A percentile compares a stretch with the other conserved stretches of the same genome.
These are phyloP conservation scores for Nicotiana tabacum DNA, from an alignment of 257 asterid genomes.

Conservation along the genomic window DNA sequence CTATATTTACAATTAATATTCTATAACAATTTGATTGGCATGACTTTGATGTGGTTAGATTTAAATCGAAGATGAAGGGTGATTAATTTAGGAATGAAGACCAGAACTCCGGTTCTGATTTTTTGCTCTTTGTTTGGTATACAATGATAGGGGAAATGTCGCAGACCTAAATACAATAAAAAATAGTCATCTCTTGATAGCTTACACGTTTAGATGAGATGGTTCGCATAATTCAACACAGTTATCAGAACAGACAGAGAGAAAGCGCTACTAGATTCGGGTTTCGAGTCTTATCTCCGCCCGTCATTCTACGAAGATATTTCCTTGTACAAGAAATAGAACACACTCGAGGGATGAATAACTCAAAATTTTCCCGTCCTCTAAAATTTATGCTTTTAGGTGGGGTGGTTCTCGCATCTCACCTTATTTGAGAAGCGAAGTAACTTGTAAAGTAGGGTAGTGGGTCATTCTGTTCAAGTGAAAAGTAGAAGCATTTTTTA, in stretches of 20 bases:
- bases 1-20: no score
- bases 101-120: background rate
- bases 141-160: background rate
- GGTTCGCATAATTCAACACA: no score
- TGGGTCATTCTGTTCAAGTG: no score
- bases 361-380: background rate
- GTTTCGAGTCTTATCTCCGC: background rate
- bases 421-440: background rate
- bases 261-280: no score
- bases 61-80: background rate
- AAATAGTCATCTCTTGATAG: no score
- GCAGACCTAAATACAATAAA: no score
- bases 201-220: no score
- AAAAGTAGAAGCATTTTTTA: background rate
- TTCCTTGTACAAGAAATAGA: background rate
- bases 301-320: background rate
- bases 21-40: background rate
- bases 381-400: background rate
- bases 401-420: background rate
- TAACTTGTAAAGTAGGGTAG: background rate
- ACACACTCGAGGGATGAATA: background rate
- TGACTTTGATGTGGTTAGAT: background rate
- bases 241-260: no score
- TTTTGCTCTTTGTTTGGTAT: background rate
- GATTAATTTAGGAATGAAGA: background rate